phyloP scores from a whole-genome alignment of 192 early-diverging fungal species.

The Coemansia sp. region DNA sequence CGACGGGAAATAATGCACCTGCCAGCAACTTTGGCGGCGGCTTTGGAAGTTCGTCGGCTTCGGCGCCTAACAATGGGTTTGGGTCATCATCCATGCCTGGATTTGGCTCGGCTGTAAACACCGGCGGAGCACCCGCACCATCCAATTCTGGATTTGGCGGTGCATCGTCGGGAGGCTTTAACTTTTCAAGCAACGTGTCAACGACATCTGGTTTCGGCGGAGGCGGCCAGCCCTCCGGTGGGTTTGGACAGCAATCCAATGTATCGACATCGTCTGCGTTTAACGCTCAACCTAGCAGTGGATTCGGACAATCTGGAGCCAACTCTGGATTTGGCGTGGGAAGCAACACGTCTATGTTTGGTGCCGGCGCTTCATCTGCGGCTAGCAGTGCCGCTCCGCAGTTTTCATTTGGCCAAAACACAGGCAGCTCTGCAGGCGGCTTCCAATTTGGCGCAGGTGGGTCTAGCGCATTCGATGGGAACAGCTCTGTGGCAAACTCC shows the following conservation, averaged over 20 bases:
- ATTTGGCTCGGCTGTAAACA: conserved; percentile 7
- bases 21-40: conserved; percentile 8
- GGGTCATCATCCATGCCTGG: conserved; percentile 6
- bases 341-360: conserved; percentile 29
- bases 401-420: conserved; percentile 36
- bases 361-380: conserved; percentile 8
- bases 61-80: conserved; percentile 12
- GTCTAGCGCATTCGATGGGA: conserved; percentile 11
- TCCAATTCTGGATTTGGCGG: conserved; percentile 14
- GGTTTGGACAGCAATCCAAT: conserved; percentile 32
- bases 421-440: conserved; percentile 14
- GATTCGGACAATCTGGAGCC: conserved; percentile 24
- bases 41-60: conserved; percentile 15
- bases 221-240: conserved; percentile 6
- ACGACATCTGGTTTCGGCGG: conserved; percentile 9
- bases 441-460: conserved; percentile 30
- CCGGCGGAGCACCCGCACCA: conserved; percentile 1
- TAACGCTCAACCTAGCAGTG: conserved; percentile 15
- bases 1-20: not conserved
- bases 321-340: conserved; percentile 22
- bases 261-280: conserved; percentile 15
- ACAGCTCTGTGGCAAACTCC: conserved; percentile 8
- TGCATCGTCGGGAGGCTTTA: conserved; percentile 21
- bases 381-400: conserved; percentile 14
- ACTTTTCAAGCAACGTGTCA: conserved; percentile 22